Conservation (phyloP, 805 yeast genomes). For the Yamadazyma akitaensis region DNA sequence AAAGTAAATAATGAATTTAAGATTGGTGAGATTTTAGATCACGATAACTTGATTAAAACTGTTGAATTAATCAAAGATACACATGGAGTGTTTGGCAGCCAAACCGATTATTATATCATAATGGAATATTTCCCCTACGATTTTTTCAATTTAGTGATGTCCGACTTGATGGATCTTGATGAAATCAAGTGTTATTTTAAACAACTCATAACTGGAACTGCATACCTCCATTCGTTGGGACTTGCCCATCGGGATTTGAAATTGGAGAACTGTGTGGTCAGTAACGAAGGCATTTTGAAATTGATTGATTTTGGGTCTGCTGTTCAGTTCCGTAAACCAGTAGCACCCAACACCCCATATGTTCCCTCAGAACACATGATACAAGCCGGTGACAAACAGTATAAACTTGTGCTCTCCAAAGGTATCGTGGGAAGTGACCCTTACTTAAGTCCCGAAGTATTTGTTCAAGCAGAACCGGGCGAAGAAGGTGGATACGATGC, state of each 20-base stretch:
- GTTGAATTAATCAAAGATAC: constrained; percentile 74
- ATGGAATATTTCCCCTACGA: constrained; percentile 95
- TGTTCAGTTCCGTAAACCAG: constrained; percentile 68
- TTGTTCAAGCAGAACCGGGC: constrained; percentile 30
- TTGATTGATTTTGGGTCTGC: constrained; percentile 94
- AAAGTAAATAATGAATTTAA: constrained; percentile 82
- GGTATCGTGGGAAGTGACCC: constrained; percentile 97
- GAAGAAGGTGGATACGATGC: constrained; percentile 63
- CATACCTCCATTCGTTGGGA: constrained; percentile 75
- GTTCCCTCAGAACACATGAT: constrained; percentile 13
- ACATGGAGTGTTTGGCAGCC: constrained; percentile 17
- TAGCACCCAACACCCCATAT: constrained; percentile 1
- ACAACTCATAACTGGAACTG: constrained; percentile 74
- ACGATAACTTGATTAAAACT: constrained; percentile 78
- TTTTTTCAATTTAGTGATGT: constrained; percentile 90
- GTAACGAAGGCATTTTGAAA: constrained; percentile 69
- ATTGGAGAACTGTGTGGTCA: constrained; percentile 89
- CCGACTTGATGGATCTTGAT: constrained; percentile 65
- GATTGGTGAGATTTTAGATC: constrained; percentile 69
- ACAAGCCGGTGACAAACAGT: constrained; percentile 36
- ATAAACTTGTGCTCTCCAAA: constrained; percentile 56
- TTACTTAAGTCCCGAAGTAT: constrained; percentile 89
- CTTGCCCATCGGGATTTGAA: constrained; percentile 92
- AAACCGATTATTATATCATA: constrained; percentile 55
- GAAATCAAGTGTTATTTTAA: constrained; percentile 81